A percentile compares a stretch with the other conserved stretches of the same genome.
These are phyloP conservation scores for Sclerotinia glacialis DNA, from an alignment of 2,329 filamentous ascomycete genomes.

Conservation along the genomic window DNA sequence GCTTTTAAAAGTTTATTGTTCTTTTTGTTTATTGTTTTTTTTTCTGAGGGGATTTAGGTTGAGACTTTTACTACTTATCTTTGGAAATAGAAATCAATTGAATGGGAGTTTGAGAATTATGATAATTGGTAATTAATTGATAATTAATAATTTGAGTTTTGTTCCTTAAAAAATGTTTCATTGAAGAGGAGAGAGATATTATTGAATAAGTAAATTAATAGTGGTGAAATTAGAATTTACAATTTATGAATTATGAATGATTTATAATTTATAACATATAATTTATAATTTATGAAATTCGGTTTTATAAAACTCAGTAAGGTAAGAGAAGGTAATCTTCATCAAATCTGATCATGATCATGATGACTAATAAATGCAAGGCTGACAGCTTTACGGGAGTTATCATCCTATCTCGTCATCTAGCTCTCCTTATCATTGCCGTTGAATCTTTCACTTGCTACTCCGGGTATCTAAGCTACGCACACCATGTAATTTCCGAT, in stretches of 20 bases:
- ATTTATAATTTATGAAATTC: too few relatives aligned
- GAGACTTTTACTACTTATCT: neutral
- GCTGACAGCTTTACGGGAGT: neutral
- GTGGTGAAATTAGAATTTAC: too few relatives aligned
- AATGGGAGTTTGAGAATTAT: neutral
- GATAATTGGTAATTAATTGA: neutral
- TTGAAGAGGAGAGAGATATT: too few relatives aligned
- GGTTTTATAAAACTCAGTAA: too few relatives aligned
- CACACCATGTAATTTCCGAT: neutral
- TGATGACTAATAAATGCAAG: conserved; percentile 10
- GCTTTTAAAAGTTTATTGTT: neutral
- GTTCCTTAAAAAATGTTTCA: too few relatives aligned
- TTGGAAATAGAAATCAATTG: neutral
- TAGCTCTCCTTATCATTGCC: neutral
- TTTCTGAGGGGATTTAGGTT: neutral
- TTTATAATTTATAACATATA: too few relatives aligned
- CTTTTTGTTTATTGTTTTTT: neutral
- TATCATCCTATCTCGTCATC: neutral
- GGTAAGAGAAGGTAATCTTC: too few relatives aligned
- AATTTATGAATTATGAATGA: too few relatives aligned
- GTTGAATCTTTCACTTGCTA: too few relatives aligned
- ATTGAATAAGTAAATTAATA: too few relatives aligned
- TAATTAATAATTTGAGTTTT: neutral
- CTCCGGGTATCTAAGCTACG: too few relatives aligned
- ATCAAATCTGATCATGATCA: neutral